Base-by-base conservation (phyloP, 2,329 filamentous ascomycete genomes). In the Penicillium oxalicum region DNA sequence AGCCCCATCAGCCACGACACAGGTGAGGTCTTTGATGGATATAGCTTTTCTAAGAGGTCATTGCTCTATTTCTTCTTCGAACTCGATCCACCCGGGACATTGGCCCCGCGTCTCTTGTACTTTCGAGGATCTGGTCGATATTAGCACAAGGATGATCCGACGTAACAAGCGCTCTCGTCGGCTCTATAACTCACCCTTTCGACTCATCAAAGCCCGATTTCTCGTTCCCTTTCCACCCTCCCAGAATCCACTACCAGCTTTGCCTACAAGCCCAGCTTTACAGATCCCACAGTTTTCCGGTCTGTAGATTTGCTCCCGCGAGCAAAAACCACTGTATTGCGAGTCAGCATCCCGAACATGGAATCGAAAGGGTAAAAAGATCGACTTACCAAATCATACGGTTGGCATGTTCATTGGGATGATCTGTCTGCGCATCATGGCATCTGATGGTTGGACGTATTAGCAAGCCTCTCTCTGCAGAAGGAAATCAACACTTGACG, bases 141-240 rank as follows among this genome's bases (percentile, higher is more conserved):
- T 56, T 48, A 61, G 50, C 25, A 40, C 25, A 4, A 42, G 7
- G n/a, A 49, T 4, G 25, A 7, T 2, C 34, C 38, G 6, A 25
- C 24, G 24, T 32, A 40, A 18, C 6, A 11, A 18, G 18, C 2
- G 29, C 2, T 32, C 29, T 32, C 18, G 18, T 18, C 18, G 11
- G 11, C 29, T 12, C 41, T n/a, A 35, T 11, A 11, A 27, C 52
- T 38, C 64, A 74, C 73, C 74, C 69, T 88, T 89, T 51, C 83
- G 76, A 60, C 82, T 87, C 87, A 91, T 91, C 60, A 77, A 71
- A 29, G 70, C 71, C 66, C 76, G 80, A 63, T 90, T 86, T 52
- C 87, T 74, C n/a, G 87, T 91, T 1, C 87, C 87, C 65, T 86
- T 88, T 1, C 88, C 88, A 9, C 88, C 88, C 72, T 94, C 88